A percentile compares a stretch with the other conserved stretches of the same genome.
phyloP scores from a whole-genome alignment of 371 early-diverging fungal genomes.

The Lichtheimia ramosa region DNA sequence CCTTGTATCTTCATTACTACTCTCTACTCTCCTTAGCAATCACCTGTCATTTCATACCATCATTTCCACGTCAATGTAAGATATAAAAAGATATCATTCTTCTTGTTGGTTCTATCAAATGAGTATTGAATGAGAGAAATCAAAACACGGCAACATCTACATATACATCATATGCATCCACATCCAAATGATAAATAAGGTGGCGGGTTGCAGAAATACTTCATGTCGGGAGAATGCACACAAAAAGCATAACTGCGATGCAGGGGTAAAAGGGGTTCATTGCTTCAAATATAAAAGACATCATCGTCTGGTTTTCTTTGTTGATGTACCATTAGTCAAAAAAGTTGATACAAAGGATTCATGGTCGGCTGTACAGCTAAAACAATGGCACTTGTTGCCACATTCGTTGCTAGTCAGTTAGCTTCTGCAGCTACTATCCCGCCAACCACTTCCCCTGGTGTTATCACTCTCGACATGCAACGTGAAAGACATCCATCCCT shows the following conservation, averaged over 20 bases:
- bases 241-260: no score
- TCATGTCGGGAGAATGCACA: no score
- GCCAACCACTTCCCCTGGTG: not conserved
- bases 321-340: not conserved
- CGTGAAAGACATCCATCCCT: conserved; percentile 3
- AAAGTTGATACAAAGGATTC: no score
- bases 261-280: no score
- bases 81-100: no score
- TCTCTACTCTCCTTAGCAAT: no score
- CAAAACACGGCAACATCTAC: not conserved
- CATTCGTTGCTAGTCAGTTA: not conserved
- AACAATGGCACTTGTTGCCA: not conserved
- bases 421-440: not conserved
- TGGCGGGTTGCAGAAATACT: no score
- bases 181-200: not conserved
- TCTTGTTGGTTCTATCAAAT: not conserved
- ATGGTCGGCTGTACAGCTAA: not conserved
- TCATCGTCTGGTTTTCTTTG: not conserved
- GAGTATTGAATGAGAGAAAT: not conserved
- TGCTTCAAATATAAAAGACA: not conserved
- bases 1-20: no score
- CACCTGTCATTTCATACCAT: no score
- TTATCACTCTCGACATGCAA: conserved; percentile 1
- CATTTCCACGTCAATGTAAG: no score
- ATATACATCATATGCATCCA: not conserved